Base-by-base conservation (phyloP, 2,329 filamentous ascomycete species). In the Botryotinia convoluta region DNA sequence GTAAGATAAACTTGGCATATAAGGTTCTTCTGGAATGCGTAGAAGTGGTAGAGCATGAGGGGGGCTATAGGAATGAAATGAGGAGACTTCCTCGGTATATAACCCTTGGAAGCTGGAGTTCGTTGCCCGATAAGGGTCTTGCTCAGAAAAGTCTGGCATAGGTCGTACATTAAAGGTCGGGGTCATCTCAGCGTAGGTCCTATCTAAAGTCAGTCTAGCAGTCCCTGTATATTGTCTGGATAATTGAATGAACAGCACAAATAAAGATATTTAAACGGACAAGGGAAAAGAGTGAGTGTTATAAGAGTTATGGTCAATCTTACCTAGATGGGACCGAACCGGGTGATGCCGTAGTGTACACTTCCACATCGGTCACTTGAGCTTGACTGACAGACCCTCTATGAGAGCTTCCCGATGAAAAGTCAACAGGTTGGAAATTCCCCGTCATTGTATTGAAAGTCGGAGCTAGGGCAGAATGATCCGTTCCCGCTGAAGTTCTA, bases 1-100 rank as follows among this genome's bases (percentile, higher is more conserved):
- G 61, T 79, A 78, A 22, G 78, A 76, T 12, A 79, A 69, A 22
- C 75, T 74, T n/a, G 79, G 76, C n/a, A 76, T 75, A 70, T 74
- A 78, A 54, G 74, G 69, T 37, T 80, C 79, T 65, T 80, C 79
- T 5, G 79, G 79, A 35, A 81, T 80, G 26, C 74, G 75, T 29
- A 81, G 62, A 59, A 78, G 74, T 60, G 78, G 78, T 18, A 80
- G 74, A 29, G 51, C 39, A 18, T 73, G 76, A 22, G 77, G 68
- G 44, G 76, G 63, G 16, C 74, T 75, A 70, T 77, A 77, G 32
- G 72, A 74, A 16, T 73, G 16, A 54, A 77, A 79, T 45, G 57
- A 51, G 29, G 69, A 65, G 12, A 68, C 70, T 51, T 72, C 65
- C 32, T 75, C 74, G 7, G 51, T 60, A 63, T 74, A 77, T 42